These are phyloP conservation scores for Mycena epipterygia DNA, from an alignment of 768 basidiomycete genomes.

Conservation along the genomic window DNA sequence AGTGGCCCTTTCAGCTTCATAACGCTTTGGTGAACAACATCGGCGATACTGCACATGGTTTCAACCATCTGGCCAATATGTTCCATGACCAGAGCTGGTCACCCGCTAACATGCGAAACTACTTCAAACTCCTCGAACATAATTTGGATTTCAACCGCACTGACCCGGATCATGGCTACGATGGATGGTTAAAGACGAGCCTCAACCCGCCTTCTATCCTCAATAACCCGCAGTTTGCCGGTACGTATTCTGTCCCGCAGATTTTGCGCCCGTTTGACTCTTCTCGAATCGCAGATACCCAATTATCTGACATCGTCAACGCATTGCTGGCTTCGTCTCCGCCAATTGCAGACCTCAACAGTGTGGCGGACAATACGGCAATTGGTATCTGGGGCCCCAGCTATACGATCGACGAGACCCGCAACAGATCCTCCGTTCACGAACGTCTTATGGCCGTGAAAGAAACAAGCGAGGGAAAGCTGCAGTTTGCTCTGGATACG, in stretches of 20 bases:
- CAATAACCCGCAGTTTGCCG: conserved; percentile 41
- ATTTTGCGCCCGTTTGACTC: not conserved
- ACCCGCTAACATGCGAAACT: conserved; percentile 46
- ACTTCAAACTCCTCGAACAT: conserved; percentile 45
- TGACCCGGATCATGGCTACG: conserved; percentile 44
- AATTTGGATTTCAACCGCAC: conserved; percentile 38
- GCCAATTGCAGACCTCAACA: conserved; percentile 43
- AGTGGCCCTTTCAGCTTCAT: conserved; percentile 39
- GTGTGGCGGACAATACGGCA: conserved; percentile 35
- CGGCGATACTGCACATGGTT: conserved; percentile 41
- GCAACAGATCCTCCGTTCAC: conserved; percentile 44
- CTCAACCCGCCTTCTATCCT: conserved; percentile 40
- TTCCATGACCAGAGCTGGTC: conserved; percentile 47
- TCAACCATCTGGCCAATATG: conserved; percentile 42
- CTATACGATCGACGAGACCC: conserved; percentile 42
- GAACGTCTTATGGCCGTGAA: conserved; percentile 39
- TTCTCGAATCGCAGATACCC: conserved; percentile 37
- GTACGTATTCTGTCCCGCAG: conserved; percentile 18
- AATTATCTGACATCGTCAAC: conserved; percentile 38
- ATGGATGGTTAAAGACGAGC: conserved; percentile 48
- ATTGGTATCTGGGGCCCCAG: conserved; percentile 38
- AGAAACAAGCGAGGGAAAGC: conserved; percentile 23
- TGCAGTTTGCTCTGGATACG: conserved; percentile 42
- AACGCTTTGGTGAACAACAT: conserved; percentile 49
- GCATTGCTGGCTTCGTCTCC: conserved; percentile 35